These are phyloP conservation scores for Pseudogymnoascus sp. DNA, from an alignment of 2,329 filamentous ascomycete species.

Conservation along the genomic window DNA sequence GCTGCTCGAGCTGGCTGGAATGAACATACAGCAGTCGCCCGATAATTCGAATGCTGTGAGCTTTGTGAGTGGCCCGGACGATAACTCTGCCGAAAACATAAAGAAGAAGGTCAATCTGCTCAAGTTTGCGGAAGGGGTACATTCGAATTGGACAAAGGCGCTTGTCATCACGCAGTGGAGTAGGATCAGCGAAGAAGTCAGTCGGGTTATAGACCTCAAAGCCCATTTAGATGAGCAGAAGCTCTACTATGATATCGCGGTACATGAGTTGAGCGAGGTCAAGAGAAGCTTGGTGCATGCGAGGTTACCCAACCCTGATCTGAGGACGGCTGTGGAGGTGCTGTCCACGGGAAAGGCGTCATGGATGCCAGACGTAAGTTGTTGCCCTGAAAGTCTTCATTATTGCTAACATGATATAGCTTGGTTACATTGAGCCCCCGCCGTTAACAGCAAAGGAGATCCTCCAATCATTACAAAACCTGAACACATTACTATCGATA, in stretches of 20 bases:
- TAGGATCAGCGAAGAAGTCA: conserved; percentile 69
- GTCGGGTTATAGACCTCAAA: conserved; percentile 82
- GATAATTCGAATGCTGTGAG: conserved; percentile 46
- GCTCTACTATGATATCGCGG: conserved; percentile 50
- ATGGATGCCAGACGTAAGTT: conserved; percentile 70
- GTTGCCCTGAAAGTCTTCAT: not conserved
- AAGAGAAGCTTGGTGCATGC: conserved; percentile 67
- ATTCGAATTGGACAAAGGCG: conserved; percentile 87
- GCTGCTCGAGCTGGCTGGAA: conserved; percentile 62
- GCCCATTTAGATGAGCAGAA: conserved; percentile 63
- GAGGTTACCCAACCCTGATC: conserved; percentile 80
- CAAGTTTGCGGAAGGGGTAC: conserved; percentile 70
- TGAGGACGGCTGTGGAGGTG: conserved; percentile 81
- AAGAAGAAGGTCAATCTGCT: conserved; percentile 70
- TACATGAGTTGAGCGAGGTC: conserved; percentile 61
- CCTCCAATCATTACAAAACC: conserved; percentile 66
- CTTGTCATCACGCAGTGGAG: conserved; percentile 90
- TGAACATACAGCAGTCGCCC: conserved; percentile 50
- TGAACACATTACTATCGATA: conserved; percentile 77
- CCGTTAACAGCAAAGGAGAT: conserved; percentile 65
- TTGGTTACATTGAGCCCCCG: conserved; percentile 71
- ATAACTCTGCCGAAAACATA: conserved; percentile 58
- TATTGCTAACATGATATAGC: conserved; percentile 35
- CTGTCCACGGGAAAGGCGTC: conserved; percentile 70
- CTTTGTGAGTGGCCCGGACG: conserved; percentile 38